Percentiles rank a stretch among this genome's conserved stretches.
phyloP scores from a whole-genome alignment of 768 basidiomycete species.

The Obba rivulosa region DNA sequence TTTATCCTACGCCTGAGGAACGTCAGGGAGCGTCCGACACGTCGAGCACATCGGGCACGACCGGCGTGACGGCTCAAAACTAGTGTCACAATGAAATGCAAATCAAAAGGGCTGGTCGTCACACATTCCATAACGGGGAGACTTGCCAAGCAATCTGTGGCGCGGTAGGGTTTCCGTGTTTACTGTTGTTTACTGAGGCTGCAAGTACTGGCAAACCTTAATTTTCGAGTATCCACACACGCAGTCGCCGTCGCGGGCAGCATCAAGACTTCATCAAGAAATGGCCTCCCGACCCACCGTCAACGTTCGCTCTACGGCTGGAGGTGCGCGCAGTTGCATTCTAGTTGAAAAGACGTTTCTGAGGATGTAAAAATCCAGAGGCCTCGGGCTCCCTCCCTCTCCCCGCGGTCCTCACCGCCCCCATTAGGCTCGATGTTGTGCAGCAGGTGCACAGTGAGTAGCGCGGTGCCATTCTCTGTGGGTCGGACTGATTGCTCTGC shows the following conservation, averaged over 20 bases:
- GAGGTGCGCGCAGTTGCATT: conserved; percentile 43
- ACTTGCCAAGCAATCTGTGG: no score
- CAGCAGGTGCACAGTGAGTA: conserved; percentile 96
- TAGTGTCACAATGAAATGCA: no score
- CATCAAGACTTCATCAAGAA: conserved; percentile 42
- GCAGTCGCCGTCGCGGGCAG: conserved; percentile 13
- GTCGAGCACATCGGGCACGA: no score
- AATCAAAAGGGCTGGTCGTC: no score
- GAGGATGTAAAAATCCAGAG: conserved; percentile 39
- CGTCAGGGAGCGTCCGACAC: no score
- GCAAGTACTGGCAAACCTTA: conserved; percentile 21
- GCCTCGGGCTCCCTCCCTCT: conserved; percentile 85
- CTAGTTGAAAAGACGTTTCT: background rate
- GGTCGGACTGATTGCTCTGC: background rate
- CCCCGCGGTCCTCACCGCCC: conserved; percentile 94
- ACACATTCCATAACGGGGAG: no score
- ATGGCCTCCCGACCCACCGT: conserved; percentile 96
- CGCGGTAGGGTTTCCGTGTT: background rate
- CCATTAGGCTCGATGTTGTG: conserved; percentile 98
- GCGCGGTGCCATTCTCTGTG: background rate
- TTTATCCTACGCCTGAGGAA: no score
- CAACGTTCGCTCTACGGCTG: conserved; percentile 68
- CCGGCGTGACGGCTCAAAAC: no score
- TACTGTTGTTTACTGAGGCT: conserved; percentile 10
- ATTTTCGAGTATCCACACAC: conserved; percentile 15